phyloP scores from a whole-genome alignment of 352 stramenopile genomes.

The Peronospora destructor region DNA sequence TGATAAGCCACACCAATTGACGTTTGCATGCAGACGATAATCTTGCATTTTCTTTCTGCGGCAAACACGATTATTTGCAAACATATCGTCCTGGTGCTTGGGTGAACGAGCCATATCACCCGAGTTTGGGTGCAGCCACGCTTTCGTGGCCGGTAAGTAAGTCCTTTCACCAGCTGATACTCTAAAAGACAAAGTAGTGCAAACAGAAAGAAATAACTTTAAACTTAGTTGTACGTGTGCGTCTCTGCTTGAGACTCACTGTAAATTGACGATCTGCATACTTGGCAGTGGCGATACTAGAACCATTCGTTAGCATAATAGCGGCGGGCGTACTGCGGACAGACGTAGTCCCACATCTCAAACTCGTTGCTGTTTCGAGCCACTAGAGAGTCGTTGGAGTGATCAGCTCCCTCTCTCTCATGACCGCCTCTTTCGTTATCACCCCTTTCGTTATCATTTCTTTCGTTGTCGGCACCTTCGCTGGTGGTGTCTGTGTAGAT shows the following conservation, averaged over 20 bases:
- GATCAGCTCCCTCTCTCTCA: background rate
- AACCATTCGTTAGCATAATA: conserved; percentile 45
- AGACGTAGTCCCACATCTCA: conserved; percentile 59
- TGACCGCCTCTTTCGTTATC: conserved; percentile 4
- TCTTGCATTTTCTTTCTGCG: no score
- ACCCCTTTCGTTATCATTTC: background rate
- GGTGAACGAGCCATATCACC: no score
- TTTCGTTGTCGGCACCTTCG: conserved; percentile 7
- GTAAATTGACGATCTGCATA: conserved; percentile 7
- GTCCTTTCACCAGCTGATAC: no score
- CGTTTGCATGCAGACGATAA: no score
- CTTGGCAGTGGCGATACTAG: conserved; percentile 16
- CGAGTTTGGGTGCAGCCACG: no score
- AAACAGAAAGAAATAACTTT: conserved; percentile 12
- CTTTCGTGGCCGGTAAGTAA: no score
- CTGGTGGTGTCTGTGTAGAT: conserved; percentile 6
- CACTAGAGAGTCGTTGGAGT: conserved; percentile 5
- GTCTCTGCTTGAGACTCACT: conserved; percentile 16
- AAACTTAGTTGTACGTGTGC: conserved; percentile 13
- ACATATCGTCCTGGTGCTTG: no score
- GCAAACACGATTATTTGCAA: no score
- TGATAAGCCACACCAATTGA: no score
- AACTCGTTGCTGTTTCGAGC: conserved; percentile 24
- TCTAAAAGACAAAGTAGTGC: no score
- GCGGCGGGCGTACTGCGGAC: conserved; percentile 34